These are phyloP conservation scores for Dactylellina sp. DNA, from an alignment of 2,329 filamentous ascomycete species.

Conservation along the genomic window DNA sequence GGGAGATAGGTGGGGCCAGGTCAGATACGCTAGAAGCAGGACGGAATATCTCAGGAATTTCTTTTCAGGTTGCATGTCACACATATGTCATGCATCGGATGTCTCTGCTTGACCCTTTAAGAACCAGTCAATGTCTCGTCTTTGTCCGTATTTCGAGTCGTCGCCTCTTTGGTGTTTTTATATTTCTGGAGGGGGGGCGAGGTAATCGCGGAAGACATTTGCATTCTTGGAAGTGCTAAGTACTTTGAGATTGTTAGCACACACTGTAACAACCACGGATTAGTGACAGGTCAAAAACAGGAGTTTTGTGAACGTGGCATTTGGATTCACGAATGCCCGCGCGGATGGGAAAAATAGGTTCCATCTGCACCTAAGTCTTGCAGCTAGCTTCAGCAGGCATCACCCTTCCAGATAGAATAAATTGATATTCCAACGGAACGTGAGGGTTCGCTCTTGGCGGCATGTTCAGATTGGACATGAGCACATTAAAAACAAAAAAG, in stretches of 20 bases:
- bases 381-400: slow-evolving; percentile 44
- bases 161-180: no score
- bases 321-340: slow-evolving; percentile 1
- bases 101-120: slow-evolving; percentile 15
- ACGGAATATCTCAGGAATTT: slow-evolving; percentile 57
- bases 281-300: neutral
- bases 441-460: slow-evolving; percentile 15
- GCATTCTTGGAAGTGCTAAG: no score
- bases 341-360: slow-evolving; percentile 17
- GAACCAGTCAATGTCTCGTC: slow-evolving; percentile 30
- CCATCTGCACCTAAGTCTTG: slow-evolving; percentile 34
- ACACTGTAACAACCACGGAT: slow-evolving; percentile 12
- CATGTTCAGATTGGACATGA: neutral
- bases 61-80: slow-evolving; percentile 35
- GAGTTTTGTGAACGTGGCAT: slow-evolving; percentile 9
- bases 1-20: slow-evolving; percentile 27
- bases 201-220: neutral
- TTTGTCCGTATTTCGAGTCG: neutral
- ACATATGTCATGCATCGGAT: slow-evolving; percentile 18
- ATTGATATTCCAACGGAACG: slow-evolving; percentile 22
- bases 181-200: neutral
- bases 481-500: slow-evolving; percentile 6
- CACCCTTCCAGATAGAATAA: neutral
- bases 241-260: no score
- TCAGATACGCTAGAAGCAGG: slow-evolving; percentile 41